Evolutionary conservation across 331 rosid species (phyloP), one percentile per base, ranked within the genome.

Genomic region (Pyrus hybrid): DNA sequence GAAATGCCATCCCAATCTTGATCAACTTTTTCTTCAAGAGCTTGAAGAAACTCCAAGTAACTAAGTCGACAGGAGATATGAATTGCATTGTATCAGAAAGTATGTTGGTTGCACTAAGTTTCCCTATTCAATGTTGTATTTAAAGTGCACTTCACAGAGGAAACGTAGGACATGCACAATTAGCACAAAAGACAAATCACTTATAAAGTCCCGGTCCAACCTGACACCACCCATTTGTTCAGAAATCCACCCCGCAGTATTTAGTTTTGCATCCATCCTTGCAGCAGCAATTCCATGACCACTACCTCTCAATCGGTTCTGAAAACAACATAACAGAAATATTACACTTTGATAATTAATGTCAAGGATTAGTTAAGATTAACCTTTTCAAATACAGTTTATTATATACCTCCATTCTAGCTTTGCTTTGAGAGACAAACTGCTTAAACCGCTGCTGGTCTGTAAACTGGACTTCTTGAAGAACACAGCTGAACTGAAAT

Each of bases 141-240:
- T 63, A 17, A 30, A 29, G 68, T 63, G 23, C 68, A 16, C 35
- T 63, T 64, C 49, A 51, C 21, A 29, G 26, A 71, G 26, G 23
- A 68, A 43, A 58, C 0, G 54, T 49, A 54, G 17, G 9, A 29
- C 6, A 68, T 66, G 20, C 25, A 65, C 69, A 37, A 79, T 43
- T 47, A 25, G 26, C 71, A 73, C 68, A n/a, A 75, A 70, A 14
- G 73, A 18, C 28, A 78, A 71, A 66, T 33, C 70, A 77, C 58
- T 60, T 32, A 30, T 72, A 79, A 83, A 75, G 74, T 66, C 65
- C 17, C 7, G 67, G 82, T 33, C 86, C 78, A 84, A 95, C 97
- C 99, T 92, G 86, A 90, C 84, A 83, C 97, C 99, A 79, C 97
- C 97, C 99, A 92, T 95, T 79, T 85, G 88, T 82, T 95, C 99